Evolutionary conservation across 441 rosid species (phyloP), one percentile per base, ranked within the genome.

Genomic region (Biscutella auriculata): DNA sequence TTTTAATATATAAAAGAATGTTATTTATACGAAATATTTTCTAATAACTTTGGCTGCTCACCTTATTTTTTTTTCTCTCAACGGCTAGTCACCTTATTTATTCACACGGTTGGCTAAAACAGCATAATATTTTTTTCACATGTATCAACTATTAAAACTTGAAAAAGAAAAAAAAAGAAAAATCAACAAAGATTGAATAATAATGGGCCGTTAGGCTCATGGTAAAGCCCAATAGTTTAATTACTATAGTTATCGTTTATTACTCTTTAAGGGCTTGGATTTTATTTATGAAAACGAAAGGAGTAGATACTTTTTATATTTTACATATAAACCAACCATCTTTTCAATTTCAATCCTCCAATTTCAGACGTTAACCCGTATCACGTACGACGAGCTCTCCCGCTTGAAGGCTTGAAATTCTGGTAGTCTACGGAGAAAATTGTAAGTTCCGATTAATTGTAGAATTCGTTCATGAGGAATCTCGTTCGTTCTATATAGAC

Each of bases 381-480:
- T n/a, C n/a, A n/a, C n/a, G n/a, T n/a, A n/a, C n/a, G n/a, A n/a
- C n/a, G n/a, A n/a, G n/a, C n/a, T n/a, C n/a, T n/a, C n/a, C 34
- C 40, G 26, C 21, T 17, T 47, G 42, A 47, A 55, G 48, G 63
- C 44, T 25, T 65, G 32, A 33, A 26, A 25, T 6, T 49, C 52
- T 16, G 39, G 14, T 36, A 13, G 37, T 29, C 64, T 3, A 25
- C 53, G 19, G 26, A 53, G 53, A 46, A 12, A 6, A 32, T 1
- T 49, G 64, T 57, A 57, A 57, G 64, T 57, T 57, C 40, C 53
- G 58, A 11, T 62, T n/a, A n/a, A n/a, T n/a, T n/a, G n/a, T n/a
- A n/a, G n/a, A n/a, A n/a, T n/a, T n/a, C 21, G 33, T 17, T 27
- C 57, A 13, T 3, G 42, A 50, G 2, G 26, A 21, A n/a, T n/a